Evolutionary conservation across 1,139 yeast species (phyloP).

Genomic region (Pichia sp.): DNA sequence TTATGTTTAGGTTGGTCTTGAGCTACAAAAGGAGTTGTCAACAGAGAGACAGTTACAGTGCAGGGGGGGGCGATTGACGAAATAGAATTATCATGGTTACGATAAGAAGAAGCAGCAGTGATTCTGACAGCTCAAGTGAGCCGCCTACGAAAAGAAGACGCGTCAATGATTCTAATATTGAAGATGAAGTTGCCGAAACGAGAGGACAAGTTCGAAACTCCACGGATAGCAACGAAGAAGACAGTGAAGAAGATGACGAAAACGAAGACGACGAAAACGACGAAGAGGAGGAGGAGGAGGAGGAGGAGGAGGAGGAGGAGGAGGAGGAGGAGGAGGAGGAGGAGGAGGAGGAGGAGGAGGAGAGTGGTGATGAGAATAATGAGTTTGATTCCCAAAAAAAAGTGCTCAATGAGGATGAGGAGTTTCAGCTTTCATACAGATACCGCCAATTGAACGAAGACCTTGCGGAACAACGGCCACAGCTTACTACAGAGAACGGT

Average conservation of each 20-base stretch:
- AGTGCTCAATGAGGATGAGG: slow-evolving; percentile 26
- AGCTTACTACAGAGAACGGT: slow-evolving; percentile 42
- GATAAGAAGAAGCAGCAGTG: neutral
- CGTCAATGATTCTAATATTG: neutral
- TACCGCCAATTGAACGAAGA: slow-evolving; percentile 33
- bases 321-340: slow-evolving; percentile 13
- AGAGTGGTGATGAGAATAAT: slow-evolving; percentile 21
- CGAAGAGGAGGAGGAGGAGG: slow-evolving; percentile 14
- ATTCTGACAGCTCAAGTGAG: neutral
- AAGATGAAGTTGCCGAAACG: neutral
- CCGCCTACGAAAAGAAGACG: slow-evolving; percentile 2
- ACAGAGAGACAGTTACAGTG: too few species aligned
- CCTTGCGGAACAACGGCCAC: slow-evolving; percentile 36
- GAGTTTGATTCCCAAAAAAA: slow-evolving; percentile 3
- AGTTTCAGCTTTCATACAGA: slow-evolving; percentile 32
- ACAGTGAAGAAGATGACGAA: neutral
- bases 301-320: slow-evolving; percentile 22
- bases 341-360: slow-evolving; percentile 22
- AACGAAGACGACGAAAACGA: too few species aligned
- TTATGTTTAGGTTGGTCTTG: neutral
- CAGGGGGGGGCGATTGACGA: too few species aligned
- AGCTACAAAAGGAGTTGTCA: too few species aligned
- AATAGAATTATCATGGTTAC: neutral
- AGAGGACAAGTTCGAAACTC: neutral
- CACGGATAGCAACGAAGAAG: neutral